Conservation (phyloP, 768 basidiomycete species). For the Tulasnella sp. region DNA sequence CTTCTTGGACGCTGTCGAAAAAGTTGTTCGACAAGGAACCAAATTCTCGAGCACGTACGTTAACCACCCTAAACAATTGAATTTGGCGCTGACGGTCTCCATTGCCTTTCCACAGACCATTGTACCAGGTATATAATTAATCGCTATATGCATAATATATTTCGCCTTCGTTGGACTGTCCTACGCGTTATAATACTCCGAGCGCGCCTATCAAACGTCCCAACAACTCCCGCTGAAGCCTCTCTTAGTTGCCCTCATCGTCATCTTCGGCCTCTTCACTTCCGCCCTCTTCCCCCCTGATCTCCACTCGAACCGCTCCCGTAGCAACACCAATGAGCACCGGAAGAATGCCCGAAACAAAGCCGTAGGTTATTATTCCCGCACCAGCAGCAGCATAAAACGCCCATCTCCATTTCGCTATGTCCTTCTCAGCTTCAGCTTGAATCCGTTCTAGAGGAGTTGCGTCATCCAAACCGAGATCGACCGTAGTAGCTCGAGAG, state of each 20-base stretch:
- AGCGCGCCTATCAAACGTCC: not conserved
- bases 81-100: constrained; percentile 20
- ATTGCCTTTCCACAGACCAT: constrained; percentile 48
- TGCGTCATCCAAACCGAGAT: not conserved
- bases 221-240: not conserved
- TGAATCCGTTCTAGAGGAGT: not conserved
- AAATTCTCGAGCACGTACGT: constrained; percentile 97
- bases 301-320: not conserved
- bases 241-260: not conserved
- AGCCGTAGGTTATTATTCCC: constrained; percentile 4
- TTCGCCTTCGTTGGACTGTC: not conserved
- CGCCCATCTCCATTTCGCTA: constrained; percentile 13
- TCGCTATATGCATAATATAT: not conserved
- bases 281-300: not conserved
- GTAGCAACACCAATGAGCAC: not conserved
- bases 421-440: constrained; percentile 5
- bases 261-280: not conserved
- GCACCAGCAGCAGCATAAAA: constrained; percentile 15
- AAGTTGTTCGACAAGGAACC: constrained; percentile 94
- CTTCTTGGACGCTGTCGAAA: constrained; percentile 96
- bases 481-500: not conserved
- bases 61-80: not conserved
- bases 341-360: not conserved
- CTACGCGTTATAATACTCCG: not conserved
- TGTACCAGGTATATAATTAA: constrained; percentile 93